These are phyloP conservation scores for Carex arenaria DNA, from an alignment of 202 grass and related monocot species.

Conservation along the genomic window DNA sequence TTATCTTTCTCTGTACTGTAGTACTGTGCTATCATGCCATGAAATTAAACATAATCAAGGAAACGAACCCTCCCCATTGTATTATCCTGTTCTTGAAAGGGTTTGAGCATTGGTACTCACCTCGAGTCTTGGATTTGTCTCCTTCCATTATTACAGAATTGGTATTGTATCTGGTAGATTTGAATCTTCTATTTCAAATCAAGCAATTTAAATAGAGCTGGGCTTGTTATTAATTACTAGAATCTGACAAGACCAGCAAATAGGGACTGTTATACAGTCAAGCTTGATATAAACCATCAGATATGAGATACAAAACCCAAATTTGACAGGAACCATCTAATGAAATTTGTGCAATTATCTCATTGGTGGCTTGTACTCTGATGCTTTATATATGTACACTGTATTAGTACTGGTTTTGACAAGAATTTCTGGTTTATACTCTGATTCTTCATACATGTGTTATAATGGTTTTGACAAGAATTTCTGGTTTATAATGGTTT, in stretches of 20 bases:
- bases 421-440: not conserved
- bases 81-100: not conserved
- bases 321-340: no score
- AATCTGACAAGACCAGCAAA: not conserved
- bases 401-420: not conserved
- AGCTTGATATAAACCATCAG: no score
- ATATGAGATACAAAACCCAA: no score
- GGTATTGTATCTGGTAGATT: not conserved
- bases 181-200: not conserved
- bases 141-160: not conserved
- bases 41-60: not conserved
- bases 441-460: not conserved
- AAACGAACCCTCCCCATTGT: not conserved
- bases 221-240: not conserved
- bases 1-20: not conserved
- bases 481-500: not conserved
- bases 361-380: not conserved
- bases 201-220: not conserved
- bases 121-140: not conserved
- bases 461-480: not conserved
- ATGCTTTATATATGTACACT: not conserved
- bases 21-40: not conserved
- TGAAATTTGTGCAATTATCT: no score
- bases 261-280: not conserved
- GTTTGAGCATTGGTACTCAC: not conserved